Evolutionary conservation across 176 grass and related monocot species (phyloP).

Genomic region (Musa schizocarpa): DNA sequence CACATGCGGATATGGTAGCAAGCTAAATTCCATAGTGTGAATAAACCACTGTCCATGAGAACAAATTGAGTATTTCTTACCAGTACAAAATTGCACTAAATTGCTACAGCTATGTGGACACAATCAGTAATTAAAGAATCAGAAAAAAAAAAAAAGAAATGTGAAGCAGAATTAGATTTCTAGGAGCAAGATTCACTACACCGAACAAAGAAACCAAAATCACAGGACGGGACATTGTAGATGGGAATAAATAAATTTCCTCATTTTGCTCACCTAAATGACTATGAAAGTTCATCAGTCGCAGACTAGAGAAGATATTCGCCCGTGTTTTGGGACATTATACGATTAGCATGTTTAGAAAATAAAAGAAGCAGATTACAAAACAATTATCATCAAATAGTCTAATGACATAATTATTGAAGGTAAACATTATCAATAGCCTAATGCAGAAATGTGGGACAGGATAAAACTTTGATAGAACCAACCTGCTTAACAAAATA

Average conservation of each 20-base stretch:
- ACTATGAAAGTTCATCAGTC: too few species aligned
- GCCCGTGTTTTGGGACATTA: too few species aligned
- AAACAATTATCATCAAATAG: neutral
- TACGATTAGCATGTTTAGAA: neutral
- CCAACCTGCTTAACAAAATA: slow-evolving; percentile 96
- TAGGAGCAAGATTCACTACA: neutral
- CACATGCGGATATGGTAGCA: neutral
- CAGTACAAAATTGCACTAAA: neutral
- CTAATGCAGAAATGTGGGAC: neutral
- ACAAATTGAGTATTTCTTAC: neutral
- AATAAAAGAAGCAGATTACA: neutral
- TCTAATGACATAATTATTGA: neutral
- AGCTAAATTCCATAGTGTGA: neutral
- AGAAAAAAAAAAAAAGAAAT: neutral
- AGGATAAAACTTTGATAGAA: neutral
- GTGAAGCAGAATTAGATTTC: neutral
- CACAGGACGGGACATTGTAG: neutral
- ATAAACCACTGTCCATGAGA: neutral
- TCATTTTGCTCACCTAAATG: too few species aligned
- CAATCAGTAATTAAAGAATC: neutral
- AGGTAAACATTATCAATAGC: too few species aligned
- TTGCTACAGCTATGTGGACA: neutral
- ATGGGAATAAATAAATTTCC: neutral
- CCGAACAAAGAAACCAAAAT: neutral
- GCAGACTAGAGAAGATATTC: too few species aligned